Evolutionary conservation across 208 protist species (phyloP), one percentile per base, ranked within the genome.

Genomic region (Wallacemonas sp.): DNA sequence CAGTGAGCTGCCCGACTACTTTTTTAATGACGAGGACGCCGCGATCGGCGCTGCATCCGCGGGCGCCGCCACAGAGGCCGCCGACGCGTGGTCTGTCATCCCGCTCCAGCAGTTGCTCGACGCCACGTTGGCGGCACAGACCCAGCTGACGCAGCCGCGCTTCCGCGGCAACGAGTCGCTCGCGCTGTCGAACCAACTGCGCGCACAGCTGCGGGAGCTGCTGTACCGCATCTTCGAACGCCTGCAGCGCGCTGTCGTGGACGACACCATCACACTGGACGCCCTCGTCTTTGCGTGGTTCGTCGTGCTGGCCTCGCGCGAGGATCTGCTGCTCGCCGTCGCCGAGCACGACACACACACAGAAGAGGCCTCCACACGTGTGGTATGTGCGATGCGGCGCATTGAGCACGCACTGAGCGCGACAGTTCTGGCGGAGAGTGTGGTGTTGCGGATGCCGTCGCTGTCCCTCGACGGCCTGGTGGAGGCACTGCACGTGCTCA

Each of bases 221-320:
- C 57, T 89, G 12, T 36, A 48, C 2, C 67, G 49, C 12, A 63
- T 93, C 0, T 88, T 88, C 49, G 38, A 67, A 20, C 83, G 83
- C 12, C 67, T 90, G 11, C 18, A 68, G 11, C 29, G 23, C 2
- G 76, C 78, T 0, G 68, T 68, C 45, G 61, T 90, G 31, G 83
- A 67, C 11, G 70, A 81, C 63, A 88, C 78, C 7, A 66, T 93
- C n/a, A 90, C 76, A 2, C 36, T 75, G 46, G 71, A 89, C 61
- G 83, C 87, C 1, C 70, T 81, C 31, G 59, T 82, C 5, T 90
- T 74, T 61, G 62, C 76, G 4, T 87, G 81, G 81, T 83, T 79
- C 45, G 16, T 79, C 1, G 44, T 88, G 18, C 54, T 83, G 11
- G 57, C 59, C 20, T 65, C 67, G 29, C 31, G 77, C 7, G 70